A percentile compares a stretch with the other conserved stretches of the same genome.
Conservation (phyloP, 2,329 filamentous ascomycete genomes). For the Talaromyces rugulosus region DNA sequence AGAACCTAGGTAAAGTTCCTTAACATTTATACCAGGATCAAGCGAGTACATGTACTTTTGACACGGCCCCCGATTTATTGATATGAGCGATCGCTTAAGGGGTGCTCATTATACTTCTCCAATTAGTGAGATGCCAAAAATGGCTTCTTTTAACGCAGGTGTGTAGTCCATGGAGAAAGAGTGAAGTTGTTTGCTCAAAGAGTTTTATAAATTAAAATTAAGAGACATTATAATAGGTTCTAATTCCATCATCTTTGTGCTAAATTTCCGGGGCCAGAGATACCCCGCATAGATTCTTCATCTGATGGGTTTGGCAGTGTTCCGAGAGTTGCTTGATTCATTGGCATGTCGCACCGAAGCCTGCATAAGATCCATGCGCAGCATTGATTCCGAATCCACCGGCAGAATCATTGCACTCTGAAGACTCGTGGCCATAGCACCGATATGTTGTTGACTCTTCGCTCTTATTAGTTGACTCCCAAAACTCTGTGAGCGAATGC, state of each 20-base stretch:
- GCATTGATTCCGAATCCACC: background rate
- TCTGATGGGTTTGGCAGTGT: background rate
- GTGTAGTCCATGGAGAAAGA: background rate
- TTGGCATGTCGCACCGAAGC: background rate
- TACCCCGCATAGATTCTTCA: background rate
- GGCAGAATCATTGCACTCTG: background rate
- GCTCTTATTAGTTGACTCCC: background rate
- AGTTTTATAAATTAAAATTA: background rate
- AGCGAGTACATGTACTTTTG: background rate
- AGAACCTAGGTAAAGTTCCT: background rate
- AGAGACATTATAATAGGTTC: background rate
- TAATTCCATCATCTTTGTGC: background rate
- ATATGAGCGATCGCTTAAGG: background rate
- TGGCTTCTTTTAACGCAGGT: background rate
- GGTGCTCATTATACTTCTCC: background rate
- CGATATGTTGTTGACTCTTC: background rate
- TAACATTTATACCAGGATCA: background rate
- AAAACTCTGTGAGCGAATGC: background rate
- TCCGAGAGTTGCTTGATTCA: background rate
- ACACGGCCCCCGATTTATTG: background rate
- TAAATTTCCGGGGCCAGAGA: background rate
- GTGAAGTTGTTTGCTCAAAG: background rate
- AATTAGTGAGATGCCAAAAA: background rate
- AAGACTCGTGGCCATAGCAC: background rate
- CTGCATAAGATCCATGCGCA: background rate